These are phyloP conservation scores for Ceratocystiopsis minuta DNA, from an alignment of 2,329 filamentous ascomycete genomes.

Conservation along the genomic window DNA sequence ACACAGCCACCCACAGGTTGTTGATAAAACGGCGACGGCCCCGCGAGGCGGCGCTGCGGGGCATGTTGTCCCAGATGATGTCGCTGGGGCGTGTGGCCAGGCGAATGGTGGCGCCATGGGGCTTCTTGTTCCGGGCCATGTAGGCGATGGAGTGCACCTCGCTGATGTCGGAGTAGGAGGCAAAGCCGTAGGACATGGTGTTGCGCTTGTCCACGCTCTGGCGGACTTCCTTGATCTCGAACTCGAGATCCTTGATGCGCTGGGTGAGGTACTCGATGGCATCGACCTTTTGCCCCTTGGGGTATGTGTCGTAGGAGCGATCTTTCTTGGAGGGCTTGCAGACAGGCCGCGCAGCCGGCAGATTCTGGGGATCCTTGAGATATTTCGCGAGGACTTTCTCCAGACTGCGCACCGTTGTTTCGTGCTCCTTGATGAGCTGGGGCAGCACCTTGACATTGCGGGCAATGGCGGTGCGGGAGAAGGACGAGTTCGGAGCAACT, in stretches of 20 bases:
- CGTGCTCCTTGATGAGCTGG: constrained; percentile 67
- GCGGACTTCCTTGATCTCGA: constrained; percentile 69
- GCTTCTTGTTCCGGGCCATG: constrained; percentile 61
- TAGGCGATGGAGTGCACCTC: constrained; percentile 82
- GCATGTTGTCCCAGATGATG: constrained; percentile 90
- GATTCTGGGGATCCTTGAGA: constrained; percentile 64
- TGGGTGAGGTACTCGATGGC: constrained; percentile 85
- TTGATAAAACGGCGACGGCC: constrained; percentile 60
- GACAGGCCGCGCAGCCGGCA: constrained; percentile 59
- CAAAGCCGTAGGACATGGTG: constrained; percentile 83
- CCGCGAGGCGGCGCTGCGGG: constrained; percentile 48
- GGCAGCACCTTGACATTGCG: constrained; percentile 87
- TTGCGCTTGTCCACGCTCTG: constrained; percentile 70
- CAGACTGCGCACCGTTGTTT: constrained; percentile 60
- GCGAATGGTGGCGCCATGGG: constrained; percentile 55
- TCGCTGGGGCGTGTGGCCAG: constrained; percentile 79
- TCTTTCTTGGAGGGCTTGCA: constrained; percentile 73
- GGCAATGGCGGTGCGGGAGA: constrained; percentile 66
- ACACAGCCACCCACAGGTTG: constrained; percentile 61
- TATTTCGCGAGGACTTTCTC: constrained; percentile 79
- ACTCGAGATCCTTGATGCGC: constrained; percentile 66
- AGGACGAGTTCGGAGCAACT: constrained; percentile 58
- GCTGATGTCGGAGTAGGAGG: constrained; percentile 74
- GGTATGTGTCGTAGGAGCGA: constrained; percentile 42
- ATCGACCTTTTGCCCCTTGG: constrained; percentile 61